Conservation (phyloP, 805 yeast species). For the Candida nanaspora region DNA sequence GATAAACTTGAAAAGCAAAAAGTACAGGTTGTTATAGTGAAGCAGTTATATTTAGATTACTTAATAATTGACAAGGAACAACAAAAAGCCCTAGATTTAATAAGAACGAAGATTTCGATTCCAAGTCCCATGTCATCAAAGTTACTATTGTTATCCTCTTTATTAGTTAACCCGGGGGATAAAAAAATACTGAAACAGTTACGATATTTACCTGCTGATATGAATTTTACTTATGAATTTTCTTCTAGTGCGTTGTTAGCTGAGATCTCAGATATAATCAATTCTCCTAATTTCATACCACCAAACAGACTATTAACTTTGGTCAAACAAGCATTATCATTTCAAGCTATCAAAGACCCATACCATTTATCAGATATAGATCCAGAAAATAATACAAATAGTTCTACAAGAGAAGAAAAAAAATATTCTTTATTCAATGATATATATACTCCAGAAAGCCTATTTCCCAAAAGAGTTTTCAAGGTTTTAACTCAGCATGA, state of each 20-base stretch:
- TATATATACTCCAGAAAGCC: slow-evolving; percentile 1
- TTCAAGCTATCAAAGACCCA: slow-evolving; percentile 30
- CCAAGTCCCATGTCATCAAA: too few species aligned
- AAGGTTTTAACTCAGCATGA: slow-evolving; percentile 44
- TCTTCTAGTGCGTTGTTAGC: slow-evolving; percentile 36
- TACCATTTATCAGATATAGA: slow-evolving; percentile 13
- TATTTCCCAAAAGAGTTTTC: slow-evolving; percentile 42
- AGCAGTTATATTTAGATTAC: slow-evolving; percentile 35
- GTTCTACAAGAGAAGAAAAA: slow-evolving; percentile 29
- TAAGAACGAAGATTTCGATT: slow-evolving; percentile 25
- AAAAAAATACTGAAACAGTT: slow-evolving; percentile 9
- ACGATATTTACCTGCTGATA: slow-evolving; percentile 24
- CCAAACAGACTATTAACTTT: slow-evolving; percentile 47
- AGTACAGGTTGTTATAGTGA: slow-evolving; percentile 27
- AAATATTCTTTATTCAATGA: slow-evolving; percentile 4
- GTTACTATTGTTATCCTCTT: slow-evolving; percentile 16
- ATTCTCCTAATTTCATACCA: slow-evolving; percentile 36
- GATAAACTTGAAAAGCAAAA: slow-evolving; percentile 6
- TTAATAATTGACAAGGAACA: slow-evolving; percentile 26
- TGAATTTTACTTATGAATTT: slow-evolving; percentile 12
- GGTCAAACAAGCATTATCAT: slow-evolving; percentile 41
- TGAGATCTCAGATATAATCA: slow-evolving; percentile 37
- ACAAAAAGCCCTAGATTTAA: slow-evolving; percentile 27
- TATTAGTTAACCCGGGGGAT: slow-evolving; percentile 23
- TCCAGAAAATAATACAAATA: slow-evolving; percentile 1